phyloP scores from a whole-genome alignment of 2,329 filamentous ascomycete genomes.

The Paecilomyces formosus region DNA sequence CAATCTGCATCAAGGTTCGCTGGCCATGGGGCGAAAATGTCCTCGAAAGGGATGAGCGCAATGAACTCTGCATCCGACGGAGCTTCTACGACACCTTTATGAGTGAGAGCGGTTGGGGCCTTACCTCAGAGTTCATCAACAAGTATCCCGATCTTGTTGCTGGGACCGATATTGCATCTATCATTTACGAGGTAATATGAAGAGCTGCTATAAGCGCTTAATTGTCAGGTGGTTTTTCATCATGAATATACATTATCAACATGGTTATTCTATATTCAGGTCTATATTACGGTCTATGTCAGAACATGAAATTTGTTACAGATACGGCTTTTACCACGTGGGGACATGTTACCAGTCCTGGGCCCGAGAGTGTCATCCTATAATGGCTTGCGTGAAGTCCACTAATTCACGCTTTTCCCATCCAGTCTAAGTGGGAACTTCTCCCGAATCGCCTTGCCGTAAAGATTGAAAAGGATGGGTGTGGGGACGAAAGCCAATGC shows the following conservation, averaged over 20 bases:
- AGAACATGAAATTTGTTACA: neutral
- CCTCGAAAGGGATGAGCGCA: slow-evolving; percentile 13
- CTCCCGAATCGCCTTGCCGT: neutral
- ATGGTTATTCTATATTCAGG: neutral
- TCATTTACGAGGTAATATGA: neutral
- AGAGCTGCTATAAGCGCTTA: neutral
- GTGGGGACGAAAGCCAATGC: neutral
- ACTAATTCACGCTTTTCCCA: neutral
- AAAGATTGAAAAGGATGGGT: neutral
- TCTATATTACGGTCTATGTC: neutral
- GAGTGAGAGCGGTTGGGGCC: slow-evolving; percentile 14
- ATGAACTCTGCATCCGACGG: slow-evolving; percentile 11
- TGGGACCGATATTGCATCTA: slow-evolving; percentile 11
- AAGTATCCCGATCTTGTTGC: slow-evolving; percentile 15
- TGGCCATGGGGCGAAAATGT: slow-evolving; percentile 18
- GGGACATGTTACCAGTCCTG: neutral
- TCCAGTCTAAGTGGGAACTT: neutral
- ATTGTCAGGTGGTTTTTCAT: neutral
- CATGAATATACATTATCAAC: neutral
- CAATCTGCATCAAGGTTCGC: slow-evolving; percentile 16
- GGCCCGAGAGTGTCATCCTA: neutral
- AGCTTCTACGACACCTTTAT: slow-evolving; percentile 14
- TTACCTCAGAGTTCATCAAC: slow-evolving; percentile 17
- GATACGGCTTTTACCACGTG: neutral
- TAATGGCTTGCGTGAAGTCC: neutral